Evolutionary conservation across 495 filamentous ascomycete species (phyloP), one percentile per base, ranked within the genome.

Genomic region (Daldinia caldariorum): DNA sequence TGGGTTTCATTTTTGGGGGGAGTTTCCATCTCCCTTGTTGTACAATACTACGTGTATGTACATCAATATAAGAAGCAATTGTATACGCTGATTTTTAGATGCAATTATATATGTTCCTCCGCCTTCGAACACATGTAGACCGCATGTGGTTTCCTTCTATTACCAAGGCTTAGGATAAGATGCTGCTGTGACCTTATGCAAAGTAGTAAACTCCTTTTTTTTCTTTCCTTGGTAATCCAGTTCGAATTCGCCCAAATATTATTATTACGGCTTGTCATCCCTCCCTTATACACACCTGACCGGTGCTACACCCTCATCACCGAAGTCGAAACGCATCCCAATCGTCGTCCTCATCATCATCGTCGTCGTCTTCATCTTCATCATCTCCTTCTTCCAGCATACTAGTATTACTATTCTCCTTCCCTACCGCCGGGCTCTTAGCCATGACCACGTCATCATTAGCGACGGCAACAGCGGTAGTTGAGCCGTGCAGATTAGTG

Each of bases 271-370:
- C 18, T 31, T 29, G 10, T 16, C 35, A 29, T 8, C 34, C 29
- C 34, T 37, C n/a, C 14, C 32, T 14, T 53, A 39, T 26, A 16
- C 12, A 39, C 20, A 13, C 35, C 38, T 51, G 5, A 26, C 3
- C 3, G 3, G 6, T 39, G 32, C 22, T 18, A 12, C 3, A 1
- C 22, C n/a, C n/a, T 26, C 10, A 41, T 56, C 61, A 66, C 32
- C 85, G 84, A 72, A 92, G 89, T 63, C 88, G 79, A 83, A 91
- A 93, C 54, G 87, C 87, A 78, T 89, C 89, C 89, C 89, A 93
- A 34, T 86, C 87, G 66, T 86, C 85, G 38, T 83, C 85, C 10
- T 85, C 83, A 0, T 88, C 87, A 1, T 89, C 87, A 0, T 88
- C 86, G 0, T 74, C 75, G 2, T 70, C 75, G 1, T 69, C 71